Conservation (phyloP, 2,329 filamentous ascomycete genomes). For the Aspergillus udagawae region DNA sequence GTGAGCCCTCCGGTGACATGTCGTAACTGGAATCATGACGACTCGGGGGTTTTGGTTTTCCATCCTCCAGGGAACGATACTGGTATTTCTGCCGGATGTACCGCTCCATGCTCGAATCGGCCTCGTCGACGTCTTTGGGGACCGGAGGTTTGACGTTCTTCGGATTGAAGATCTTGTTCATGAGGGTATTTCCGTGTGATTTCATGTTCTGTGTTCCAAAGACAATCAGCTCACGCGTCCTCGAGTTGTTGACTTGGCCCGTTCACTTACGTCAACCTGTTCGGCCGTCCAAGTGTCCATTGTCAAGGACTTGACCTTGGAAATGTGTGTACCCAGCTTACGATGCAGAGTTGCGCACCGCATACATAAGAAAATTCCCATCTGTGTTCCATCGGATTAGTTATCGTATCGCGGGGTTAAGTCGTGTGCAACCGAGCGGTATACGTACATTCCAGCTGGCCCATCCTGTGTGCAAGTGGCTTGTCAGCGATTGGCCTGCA, state of each 20-base stretch:
- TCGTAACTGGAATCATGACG: slow-evolving; percentile 56
- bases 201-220: slow-evolving; percentile 72
- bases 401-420: background rate
- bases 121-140: slow-evolving; percentile 86
- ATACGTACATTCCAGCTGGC: slow-evolving; percentile 88
- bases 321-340: slow-evolving; percentile 95
- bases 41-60: slow-evolving; percentile 43
- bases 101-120: slow-evolving; percentile 88
- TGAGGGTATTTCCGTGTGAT: slow-evolving; percentile 77
- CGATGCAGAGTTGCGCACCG: slow-evolving; percentile 92
- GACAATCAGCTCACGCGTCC: slow-evolving; percentile 72
- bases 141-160: slow-evolving; percentile 77
- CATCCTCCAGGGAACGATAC: slow-evolving; percentile 53
- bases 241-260: background rate
- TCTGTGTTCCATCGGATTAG: slow-evolving; percentile 45
- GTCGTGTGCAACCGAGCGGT: slow-evolving; percentile 1
- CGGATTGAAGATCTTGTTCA: slow-evolving; percentile 87
- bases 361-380: slow-evolving; percentile 97
- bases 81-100: slow-evolving; percentile 96
- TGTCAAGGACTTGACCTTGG: slow-evolving; percentile 96
- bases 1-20: slow-evolving; percentile 51
- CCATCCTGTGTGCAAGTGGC: slow-evolving; percentile 61
- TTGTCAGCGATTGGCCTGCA: slow-evolving; percentile 4
- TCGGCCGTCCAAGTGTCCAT: slow-evolving; percentile 98
- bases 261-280: slow-evolving; percentile 77